A percentile compares a stretch with the other conserved stretches of the same genome.
phyloP scores from a whole-genome alignment of 139 green algal species.

The Chlorella vulgaris region DNA sequence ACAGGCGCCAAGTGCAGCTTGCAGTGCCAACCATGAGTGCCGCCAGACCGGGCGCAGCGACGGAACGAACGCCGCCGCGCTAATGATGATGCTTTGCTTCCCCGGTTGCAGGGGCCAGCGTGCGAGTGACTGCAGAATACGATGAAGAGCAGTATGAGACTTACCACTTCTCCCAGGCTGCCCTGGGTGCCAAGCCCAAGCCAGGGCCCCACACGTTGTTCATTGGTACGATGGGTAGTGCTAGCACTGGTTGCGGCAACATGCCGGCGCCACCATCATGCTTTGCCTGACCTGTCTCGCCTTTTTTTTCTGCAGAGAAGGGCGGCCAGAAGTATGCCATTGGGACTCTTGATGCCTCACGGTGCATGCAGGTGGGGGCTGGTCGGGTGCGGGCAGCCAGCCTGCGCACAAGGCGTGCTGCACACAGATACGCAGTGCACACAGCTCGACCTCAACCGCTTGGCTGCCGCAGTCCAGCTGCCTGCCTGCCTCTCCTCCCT shows the following conservation, averaged over 20 bases:
- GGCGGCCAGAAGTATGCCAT: slow-evolving; percentile 39
- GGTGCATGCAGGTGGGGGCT: slow-evolving; percentile 16
- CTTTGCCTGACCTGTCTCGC: no score
- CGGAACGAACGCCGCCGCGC: neutral
- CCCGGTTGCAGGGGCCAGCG: slow-evolving; percentile 6
- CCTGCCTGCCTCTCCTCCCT: no score
- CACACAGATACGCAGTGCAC: no score
- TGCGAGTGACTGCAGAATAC: neutral
- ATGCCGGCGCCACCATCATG: no score
- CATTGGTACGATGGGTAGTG: no score
- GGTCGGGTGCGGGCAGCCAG: no score
- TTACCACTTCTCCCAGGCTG: slow-evolving; percentile 40
- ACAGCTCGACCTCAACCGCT: neutral
- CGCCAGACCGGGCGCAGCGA: neutral
- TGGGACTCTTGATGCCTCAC: slow-evolving; percentile 34
- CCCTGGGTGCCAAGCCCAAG: slow-evolving; percentile 29
- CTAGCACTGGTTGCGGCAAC: no score
- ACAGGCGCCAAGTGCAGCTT: no score
- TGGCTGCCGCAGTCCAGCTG: neutral
- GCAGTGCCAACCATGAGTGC: no score
- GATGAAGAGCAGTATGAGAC: slow-evolving; percentile 40
- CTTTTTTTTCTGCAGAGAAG: no score
- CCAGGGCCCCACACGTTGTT: slow-evolving; percentile 40
- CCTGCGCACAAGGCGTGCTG: no score
- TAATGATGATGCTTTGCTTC: neutral